Evolutionary conservation across 2,329 filamentous ascomycete species (phyloP).

Genomic region (Aspergillus alliaceus): DNA sequence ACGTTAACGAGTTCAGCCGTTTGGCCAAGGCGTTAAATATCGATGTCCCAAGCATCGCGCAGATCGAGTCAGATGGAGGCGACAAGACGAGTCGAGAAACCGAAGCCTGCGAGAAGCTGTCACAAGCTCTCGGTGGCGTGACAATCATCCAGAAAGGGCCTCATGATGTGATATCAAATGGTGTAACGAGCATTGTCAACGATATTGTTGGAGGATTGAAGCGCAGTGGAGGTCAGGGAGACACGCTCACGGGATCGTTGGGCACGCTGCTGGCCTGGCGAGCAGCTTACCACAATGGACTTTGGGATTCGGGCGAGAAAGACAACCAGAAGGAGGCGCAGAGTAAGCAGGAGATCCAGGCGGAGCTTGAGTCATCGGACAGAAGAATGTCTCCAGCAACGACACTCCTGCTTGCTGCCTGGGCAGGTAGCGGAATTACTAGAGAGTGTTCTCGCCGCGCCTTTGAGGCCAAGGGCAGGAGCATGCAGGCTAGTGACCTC

Average conservation of each 20-base stretch:
- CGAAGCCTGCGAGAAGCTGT: conserved; percentile 67
- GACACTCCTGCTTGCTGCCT: conserved; percentile 73
- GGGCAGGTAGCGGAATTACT: conserved; percentile 83
- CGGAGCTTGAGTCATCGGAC: conserved; percentile 45
- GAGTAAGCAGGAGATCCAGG: conserved; percentile 42
- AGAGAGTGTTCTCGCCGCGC: conserved; percentile 86
- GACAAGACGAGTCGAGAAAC: conserved; percentile 50
- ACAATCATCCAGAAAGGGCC: conserved; percentile 88
- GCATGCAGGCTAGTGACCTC: conserved; percentile 87
- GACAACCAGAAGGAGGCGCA: conserved; percentile 32
- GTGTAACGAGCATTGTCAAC: conserved; percentile 69
- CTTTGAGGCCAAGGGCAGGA: conserved; percentile 80
- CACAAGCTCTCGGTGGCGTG: conserved; percentile 77
- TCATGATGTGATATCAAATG: conserved; percentile 81
- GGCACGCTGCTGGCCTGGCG: conserved; percentile 89
- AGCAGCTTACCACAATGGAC: conserved; percentile 76
- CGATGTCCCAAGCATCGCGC: conserved; percentile 49
- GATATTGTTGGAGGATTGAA: conserved; percentile 82
- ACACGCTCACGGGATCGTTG: conserved; percentile 86
- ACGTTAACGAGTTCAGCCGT: conserved; percentile 87
- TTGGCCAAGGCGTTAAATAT: conserved; percentile 75
- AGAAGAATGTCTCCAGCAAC: conserved; percentile 60
- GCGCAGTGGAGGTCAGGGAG: conserved; percentile 89
- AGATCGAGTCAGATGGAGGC: conserved; percentile 35
- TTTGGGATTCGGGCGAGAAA: conserved; percentile 64